Conservation (phyloP, 768 basidiomycete genomes). For the Melanogaster broomeanus region DNA sequence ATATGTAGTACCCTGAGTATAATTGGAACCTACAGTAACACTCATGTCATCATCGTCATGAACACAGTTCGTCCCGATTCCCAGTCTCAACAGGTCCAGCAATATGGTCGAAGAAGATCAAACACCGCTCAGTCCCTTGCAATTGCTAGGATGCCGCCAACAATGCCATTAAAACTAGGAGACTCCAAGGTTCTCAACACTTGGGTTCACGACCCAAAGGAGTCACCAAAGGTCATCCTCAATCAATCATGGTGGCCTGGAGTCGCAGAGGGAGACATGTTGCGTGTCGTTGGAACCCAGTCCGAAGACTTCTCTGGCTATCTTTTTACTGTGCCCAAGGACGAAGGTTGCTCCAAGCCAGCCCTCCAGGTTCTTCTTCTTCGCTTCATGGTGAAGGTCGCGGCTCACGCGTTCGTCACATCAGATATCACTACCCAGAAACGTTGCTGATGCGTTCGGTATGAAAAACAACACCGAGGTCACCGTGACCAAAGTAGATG, state of each 20-base stretch:
- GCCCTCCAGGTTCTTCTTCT: slow-evolving; percentile 57
- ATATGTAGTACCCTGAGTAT: too few species aligned
- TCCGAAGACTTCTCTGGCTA: slow-evolving; percentile 45
- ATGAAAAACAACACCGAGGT: slow-evolving; percentile 76
- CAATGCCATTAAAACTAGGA: slow-evolving; percentile 54
- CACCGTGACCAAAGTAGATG: slow-evolving; percentile 62
- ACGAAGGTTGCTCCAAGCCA: slow-evolving; percentile 59
- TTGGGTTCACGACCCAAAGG: slow-evolving; percentile 76
- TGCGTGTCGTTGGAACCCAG: slow-evolving; percentile 50
- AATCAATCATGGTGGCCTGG: slow-evolving; percentile 81
- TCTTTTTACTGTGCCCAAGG: slow-evolving; percentile 68
- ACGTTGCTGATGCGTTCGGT: slow-evolving; percentile 69
- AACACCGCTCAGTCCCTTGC: slow-evolving; percentile 73
- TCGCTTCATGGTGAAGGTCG: neutral
- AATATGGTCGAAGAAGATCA: slow-evolving; percentile 64
- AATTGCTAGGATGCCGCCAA: slow-evolving; percentile 49
- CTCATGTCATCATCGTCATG: slow-evolving; percentile 44
- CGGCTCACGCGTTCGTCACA: neutral
- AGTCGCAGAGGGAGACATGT: slow-evolving; percentile 72
- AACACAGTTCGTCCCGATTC: slow-evolving; percentile 63
- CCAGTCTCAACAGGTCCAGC: slow-evolving; percentile 43
- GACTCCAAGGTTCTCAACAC: slow-evolving; percentile 63
- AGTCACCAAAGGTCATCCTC: slow-evolving; percentile 59
- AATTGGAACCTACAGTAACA: too few species aligned
- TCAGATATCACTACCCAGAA: slow-evolving; percentile 75